These are phyloP conservation scores for Candida nitratophila DNA, from an alignment of 805 yeast species.

Conservation along the genomic window DNA sequence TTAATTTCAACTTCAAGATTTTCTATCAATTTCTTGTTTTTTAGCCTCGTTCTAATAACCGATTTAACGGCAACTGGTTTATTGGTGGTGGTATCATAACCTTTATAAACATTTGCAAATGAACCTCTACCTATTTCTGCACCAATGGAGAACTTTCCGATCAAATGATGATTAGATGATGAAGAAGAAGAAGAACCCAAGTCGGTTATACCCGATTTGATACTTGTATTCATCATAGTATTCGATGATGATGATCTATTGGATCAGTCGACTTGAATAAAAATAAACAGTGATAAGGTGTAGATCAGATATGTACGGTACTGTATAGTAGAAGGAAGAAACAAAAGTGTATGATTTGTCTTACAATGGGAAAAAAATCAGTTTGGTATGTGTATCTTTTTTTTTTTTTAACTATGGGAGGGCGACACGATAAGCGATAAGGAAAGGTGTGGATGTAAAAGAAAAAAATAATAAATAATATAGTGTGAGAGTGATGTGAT, in stretches of 20 bases:
- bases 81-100: conserved; percentile 46
- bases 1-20: conserved; percentile 90
- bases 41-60: conserved; percentile 73
- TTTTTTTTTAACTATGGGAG: background rate
- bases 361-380: too few relatives aligned
- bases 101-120: conserved; percentile 92
- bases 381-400: too few relatives aligned
- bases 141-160: conserved; percentile 54
- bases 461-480: background rate
- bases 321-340: too few relatives aligned
- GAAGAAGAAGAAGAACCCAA: background rate
- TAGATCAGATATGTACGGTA: too few relatives aligned
- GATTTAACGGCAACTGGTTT: conserved; percentile 82
- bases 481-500: background rate
- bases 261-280: too few relatives aligned
- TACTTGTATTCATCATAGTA: background rate
- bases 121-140: conserved; percentile 93
- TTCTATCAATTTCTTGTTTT: conserved; percentile 80
- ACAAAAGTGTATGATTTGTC: too few relatives aligned
- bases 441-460: background rate
- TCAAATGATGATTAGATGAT: background rate
- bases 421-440: background rate
- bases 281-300: background rate
- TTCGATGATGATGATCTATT: background rate
- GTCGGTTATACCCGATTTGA: background rate